Percentiles rank a stretch among this genome's conserved stretches.
These are phyloP conservation scores for Tylopilus sp. DNA, from an alignment of 768 basidiomycete genomes.

Conservation along the genomic window DNA sequence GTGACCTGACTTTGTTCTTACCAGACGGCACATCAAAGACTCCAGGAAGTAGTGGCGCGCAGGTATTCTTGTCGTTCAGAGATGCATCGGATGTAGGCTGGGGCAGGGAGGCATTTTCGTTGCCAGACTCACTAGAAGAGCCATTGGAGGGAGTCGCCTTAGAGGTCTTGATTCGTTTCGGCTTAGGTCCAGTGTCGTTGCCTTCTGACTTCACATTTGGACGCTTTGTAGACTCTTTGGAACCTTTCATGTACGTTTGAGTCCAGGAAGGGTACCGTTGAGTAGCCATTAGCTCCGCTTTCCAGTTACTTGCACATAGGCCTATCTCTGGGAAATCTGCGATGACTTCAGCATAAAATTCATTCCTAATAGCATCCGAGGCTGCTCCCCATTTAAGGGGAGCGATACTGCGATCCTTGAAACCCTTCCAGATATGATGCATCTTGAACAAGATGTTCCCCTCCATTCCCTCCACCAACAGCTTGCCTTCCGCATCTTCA, in stretches of 20 bases:
- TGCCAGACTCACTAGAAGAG: too few species aligned
- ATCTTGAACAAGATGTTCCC: neutral
- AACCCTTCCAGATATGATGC: neutral
- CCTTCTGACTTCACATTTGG: too few species aligned
- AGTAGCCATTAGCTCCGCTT: neutral
- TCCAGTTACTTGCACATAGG: neutral
- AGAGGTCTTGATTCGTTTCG: too few species aligned
- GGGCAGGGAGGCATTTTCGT: too few species aligned
- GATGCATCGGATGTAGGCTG: too few species aligned
- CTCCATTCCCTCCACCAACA: neutral
- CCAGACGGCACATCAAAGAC: too few species aligned
- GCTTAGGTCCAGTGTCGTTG: too few species aligned
- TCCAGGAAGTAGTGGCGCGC: too few species aligned
- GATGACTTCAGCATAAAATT: neutral
- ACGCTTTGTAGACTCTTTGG: too few species aligned
- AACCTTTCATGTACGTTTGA: neutral
- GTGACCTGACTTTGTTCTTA: too few species aligned
- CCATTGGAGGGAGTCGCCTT: too few species aligned
- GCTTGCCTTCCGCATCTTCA: neutral
- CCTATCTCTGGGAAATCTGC: neutral
- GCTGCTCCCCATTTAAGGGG: neutral
- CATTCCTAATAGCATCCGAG: neutral
- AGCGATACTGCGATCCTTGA: neutral
- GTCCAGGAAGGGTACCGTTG: neutral
- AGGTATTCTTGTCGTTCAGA: too few species aligned